Base-by-base conservation (phyloP, 2,329 filamentous ascomycete species). In the Colletotrichum melonis region DNA sequence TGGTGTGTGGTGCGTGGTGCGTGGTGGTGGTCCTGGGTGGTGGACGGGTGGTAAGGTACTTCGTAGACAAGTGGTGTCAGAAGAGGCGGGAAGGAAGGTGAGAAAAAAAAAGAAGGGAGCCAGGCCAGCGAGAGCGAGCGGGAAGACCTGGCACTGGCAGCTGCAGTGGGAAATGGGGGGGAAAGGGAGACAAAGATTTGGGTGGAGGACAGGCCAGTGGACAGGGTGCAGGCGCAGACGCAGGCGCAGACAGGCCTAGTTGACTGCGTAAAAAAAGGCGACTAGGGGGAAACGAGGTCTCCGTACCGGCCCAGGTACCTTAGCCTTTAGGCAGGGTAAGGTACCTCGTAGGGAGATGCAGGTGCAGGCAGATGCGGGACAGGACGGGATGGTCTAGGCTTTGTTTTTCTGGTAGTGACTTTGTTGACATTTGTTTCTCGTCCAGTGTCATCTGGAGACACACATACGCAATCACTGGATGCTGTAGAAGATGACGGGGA, bases 151-250 rank as follows among this genome's bases (percentile, higher is more conserved):
- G 62, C 30, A 69, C 42, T 66, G 62, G 62, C 30, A 64, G 67
- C 68, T 65, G 55, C 22, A 56, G 67, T 55, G 55, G 26, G 16
- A 60, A 49, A 49, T 5, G 19, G 42, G 42, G 42, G 42, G 46
- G 14, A 42, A 42, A 49, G 38, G 54, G 56, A 54, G 70, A 73
- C 70, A 70, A 73, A 73, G 70, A 73, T 73, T 65, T 62, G 66
- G 42, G 59, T 28, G 67, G 32, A 66, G 42, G 67, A 63, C 59
- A 69, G 67, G 26, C 65, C 65, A 52, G 32, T 30, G 52, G 63
- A 65, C 63, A 73, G 70, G 70, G 70, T 73, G 46, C 63, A 69
- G 52, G 59, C 59, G 66, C 52, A 63, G 58, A 60, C 56, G 66
- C 66, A 70, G 60, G 60, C 66, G 62, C 58, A 70, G 70, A 38